phyloP scores from a whole-genome alignment of 1,139 yeast species.

The Taiozyma onychis region DNA sequence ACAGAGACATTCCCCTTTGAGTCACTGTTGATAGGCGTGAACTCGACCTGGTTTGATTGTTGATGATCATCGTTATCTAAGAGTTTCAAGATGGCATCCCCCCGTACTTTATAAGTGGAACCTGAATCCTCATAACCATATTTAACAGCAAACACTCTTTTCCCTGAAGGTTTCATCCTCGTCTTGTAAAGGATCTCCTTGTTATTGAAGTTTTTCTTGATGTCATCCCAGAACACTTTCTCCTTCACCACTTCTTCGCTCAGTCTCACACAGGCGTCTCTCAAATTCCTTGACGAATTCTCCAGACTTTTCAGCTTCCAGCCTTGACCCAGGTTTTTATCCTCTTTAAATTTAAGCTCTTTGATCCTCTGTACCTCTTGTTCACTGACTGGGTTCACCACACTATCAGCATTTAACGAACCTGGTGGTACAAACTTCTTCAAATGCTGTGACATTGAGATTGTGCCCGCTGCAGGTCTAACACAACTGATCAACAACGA shows the following conservation, averaged over 20 bases:
- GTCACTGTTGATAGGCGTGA: constrained; percentile 30
- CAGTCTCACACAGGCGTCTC: constrained; percentile 46
- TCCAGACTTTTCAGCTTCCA: constrained; percentile 77
- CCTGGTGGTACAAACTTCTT: constrained; percentile 75
- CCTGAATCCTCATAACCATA: constrained; percentile 94
- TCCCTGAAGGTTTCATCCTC: constrained; percentile 45
- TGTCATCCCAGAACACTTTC: constrained; percentile 64
- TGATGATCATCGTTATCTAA: constrained; percentile 15
- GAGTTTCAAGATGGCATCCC: constrained; percentile 52
- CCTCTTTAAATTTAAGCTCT: constrained; percentile 26
- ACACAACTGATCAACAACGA: constrained; percentile 77
- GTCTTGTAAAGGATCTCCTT: constrained; percentile 73
- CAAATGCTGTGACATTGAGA: constrained; percentile 87
- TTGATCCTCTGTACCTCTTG: constrained; percentile 12
- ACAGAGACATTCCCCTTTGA: constrained; percentile 4
- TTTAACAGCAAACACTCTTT: constrained; percentile 61
- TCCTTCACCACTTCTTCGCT: constrained; percentile 56
- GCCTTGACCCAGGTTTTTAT: constrained; percentile 59
- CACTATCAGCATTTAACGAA: constrained; percentile 65
- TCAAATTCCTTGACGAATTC: constrained; percentile 48
- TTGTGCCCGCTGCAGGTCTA: constrained; percentile 77
- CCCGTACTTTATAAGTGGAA: constrained; percentile 66
- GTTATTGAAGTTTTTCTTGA: constrained; percentile 36
- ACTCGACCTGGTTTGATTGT: constrained; percentile 26
- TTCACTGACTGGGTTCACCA: constrained; percentile 24